A percentile compares a stretch with the other conserved stretches of the same genome.
Conservation (phyloP, 177 flowering plant species). For the Telopea speciosissima region DNA sequence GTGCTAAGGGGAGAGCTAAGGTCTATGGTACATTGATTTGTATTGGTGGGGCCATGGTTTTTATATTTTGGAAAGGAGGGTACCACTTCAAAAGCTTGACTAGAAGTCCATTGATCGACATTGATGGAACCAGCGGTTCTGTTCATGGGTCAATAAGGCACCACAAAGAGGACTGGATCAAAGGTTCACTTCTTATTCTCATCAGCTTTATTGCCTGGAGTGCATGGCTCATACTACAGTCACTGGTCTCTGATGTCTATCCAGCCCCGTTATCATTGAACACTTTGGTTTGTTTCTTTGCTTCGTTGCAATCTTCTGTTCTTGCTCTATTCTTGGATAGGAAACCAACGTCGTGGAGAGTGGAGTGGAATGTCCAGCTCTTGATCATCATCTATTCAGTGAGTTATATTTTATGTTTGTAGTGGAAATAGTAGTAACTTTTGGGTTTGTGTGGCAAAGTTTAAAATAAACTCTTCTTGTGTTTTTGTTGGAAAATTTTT, state of each 20-base stretch:
- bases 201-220: slow-evolving; percentile 28
- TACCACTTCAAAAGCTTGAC: too few relatives aligned
- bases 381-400: slow-evolving; percentile 30
- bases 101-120: too few relatives aligned
- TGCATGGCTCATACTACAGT: slow-evolving; percentile 37
- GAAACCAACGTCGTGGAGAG: slow-evolving; percentile 19
- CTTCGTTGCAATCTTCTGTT: slow-evolving; percentile 32
- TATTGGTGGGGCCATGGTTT: slow-evolving; percentile 25
- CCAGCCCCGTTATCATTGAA: slow-evolving; percentile 36
- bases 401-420: slow-evolving; percentile 6
- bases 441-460: too few relatives aligned
- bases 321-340: slow-evolving; percentile 25
- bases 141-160: slow-evolving; percentile 12
- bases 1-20: too few relatives aligned
- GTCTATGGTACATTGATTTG: slow-evolving; percentile 27
- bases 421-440: too few relatives aligned
- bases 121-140: slow-evolving; percentile 1
- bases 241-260: slow-evolving; percentile 29
- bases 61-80: too few relatives aligned
- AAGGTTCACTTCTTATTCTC: slow-evolving; percentile 36
- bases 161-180: slow-evolving; percentile 33
- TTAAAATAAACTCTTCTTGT: too few relatives aligned
- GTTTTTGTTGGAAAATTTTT: too few relatives aligned
- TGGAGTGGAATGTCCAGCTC: slow-evolving; percentile 40
- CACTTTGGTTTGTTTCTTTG: slow-evolving; percentile 36